These are phyloP conservation scores for Penicillium flavigenum DNA, from an alignment of 495 filamentous ascomycete genomes.

Conservation along the genomic window DNA sequence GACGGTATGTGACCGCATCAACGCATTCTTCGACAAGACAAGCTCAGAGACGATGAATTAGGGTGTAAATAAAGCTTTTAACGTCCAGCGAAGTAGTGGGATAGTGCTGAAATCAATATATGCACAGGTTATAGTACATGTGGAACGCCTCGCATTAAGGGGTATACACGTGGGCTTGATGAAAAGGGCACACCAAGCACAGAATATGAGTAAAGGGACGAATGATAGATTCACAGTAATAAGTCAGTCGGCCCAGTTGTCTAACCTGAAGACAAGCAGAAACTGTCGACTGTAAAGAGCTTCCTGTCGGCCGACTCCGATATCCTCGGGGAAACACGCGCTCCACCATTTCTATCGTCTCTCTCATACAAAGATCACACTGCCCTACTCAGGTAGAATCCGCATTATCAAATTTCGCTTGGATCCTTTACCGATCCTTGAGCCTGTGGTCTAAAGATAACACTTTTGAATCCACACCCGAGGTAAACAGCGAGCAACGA, in stretches of 20 bases:
- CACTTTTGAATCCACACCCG: neutral
- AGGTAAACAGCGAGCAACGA: constrained; percentile 14
- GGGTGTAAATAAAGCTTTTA: neutral
- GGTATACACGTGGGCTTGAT: neutral
- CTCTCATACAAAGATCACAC: neutral
- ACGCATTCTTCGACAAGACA: neutral
- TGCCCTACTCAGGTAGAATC: neutral
- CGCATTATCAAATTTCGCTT: neutral
- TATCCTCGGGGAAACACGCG: constrained; percentile 28
- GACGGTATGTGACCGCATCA: constrained; percentile 23
- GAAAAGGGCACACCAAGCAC: neutral
- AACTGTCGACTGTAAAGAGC: constrained; percentile 1
- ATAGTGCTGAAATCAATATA: neutral
- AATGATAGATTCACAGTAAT: neutral
- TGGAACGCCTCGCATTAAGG: neutral
- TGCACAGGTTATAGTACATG: neutral
- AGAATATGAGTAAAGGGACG: neutral
- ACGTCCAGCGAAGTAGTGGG: neutral
- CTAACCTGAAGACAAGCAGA: neutral
- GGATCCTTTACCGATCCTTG: neutral
- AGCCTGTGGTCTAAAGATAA: neutral
- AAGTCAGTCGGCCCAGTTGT: constrained; percentile 3
- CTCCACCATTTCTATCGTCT: constrained; percentile 17
- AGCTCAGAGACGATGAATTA: neutral
- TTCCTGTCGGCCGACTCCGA: constrained; percentile 34